These are phyloP conservation scores for Melaleuca alternifolia DNA, from an alignment of 345 rosid species.

Conservation along the genomic window DNA sequence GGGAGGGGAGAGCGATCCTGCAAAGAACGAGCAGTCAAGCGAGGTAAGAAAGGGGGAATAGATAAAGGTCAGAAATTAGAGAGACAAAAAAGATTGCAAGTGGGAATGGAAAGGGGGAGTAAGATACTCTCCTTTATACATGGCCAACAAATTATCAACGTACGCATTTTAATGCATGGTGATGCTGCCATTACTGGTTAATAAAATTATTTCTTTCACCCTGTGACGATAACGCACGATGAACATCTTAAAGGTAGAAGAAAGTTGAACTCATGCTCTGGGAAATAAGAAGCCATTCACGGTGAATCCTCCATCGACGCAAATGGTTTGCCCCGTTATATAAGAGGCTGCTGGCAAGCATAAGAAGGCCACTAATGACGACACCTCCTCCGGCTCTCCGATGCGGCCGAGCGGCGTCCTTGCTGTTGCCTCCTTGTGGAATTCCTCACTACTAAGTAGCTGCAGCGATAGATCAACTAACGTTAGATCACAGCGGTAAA, in stretches of 20 bases:
- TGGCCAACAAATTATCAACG: too few species aligned
- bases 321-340: conserved; percentile 50
- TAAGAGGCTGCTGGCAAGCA: conserved; percentile 61
- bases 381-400: conserved; percentile 44
- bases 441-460: not conserved
- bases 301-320: not conserved
- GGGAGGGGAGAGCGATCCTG: too few species aligned
- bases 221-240: too few species aligned
- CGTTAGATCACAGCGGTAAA: not conserved
- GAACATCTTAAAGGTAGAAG: not conserved
- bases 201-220: not conserved
- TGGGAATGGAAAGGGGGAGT: too few species aligned
- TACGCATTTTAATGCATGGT: too few species aligned
- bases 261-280: not conserved
- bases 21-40: too few species aligned
- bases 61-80: too few species aligned
- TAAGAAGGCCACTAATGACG: conserved; percentile 43
- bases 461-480: not conserved
- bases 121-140: too few species aligned
- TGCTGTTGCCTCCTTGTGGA: conserved; percentile 6
- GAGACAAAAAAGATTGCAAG: too few species aligned
- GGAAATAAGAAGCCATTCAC: not conserved
- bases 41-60: too few species aligned
- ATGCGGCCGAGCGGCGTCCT: conserved; percentile 40
- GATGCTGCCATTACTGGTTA: not conserved